phyloP scores from a whole-genome alignment of 441 rosid genomes.

The Pelargonium cotyledonis region DNA sequence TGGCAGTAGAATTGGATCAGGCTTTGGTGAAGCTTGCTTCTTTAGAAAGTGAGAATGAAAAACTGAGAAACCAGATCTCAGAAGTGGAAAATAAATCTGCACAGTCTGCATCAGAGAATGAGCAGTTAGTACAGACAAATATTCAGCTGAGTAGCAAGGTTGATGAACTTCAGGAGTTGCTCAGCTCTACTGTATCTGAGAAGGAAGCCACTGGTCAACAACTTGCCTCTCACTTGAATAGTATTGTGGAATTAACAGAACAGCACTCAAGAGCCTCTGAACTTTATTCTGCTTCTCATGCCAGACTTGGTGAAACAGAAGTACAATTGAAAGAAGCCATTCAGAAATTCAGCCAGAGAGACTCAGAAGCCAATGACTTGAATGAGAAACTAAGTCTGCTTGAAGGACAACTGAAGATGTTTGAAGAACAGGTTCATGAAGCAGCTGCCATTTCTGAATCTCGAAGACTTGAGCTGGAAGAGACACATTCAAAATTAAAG shows the following conservation, averaged over 20 bases:
- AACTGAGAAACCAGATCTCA: constrained; percentile 45
- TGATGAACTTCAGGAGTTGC: constrained; percentile 64
- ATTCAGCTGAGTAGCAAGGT: constrained; percentile 62
- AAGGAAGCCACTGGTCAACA: constrained; percentile 56
- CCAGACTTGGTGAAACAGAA: constrained; percentile 33
- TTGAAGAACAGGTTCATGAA: constrained; percentile 48
- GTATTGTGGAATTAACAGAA: constrained; percentile 44
- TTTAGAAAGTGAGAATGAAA: constrained; percentile 51
- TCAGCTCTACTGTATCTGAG: constrained; percentile 48
- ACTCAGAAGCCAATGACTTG: constrained; percentile 44
- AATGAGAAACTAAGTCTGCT: constrained; percentile 51
- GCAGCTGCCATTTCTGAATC: constrained; percentile 49
- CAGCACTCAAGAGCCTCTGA: constrained; percentile 51
- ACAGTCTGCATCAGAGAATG: constrained; percentile 54
- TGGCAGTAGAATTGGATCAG: constrained; percentile 65
- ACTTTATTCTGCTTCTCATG: constrained; percentile 45
- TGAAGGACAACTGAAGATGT: constrained; percentile 45
- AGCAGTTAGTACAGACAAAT: constrained; percentile 67
- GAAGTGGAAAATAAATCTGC: constrained; percentile 58
- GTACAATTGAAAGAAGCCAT: constrained; percentile 46
- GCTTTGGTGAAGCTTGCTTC: constrained; percentile 44
- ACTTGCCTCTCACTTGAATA: constrained; percentile 39
- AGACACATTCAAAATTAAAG: constrained; percentile 44
- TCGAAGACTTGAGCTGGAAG: constrained; percentile 57
- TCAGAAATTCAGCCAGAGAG: constrained; percentile 44